Evolutionary conservation across 192 early-diverging fungal genomes (phyloP).

Genomic region (Coemansia sp.): DNA sequence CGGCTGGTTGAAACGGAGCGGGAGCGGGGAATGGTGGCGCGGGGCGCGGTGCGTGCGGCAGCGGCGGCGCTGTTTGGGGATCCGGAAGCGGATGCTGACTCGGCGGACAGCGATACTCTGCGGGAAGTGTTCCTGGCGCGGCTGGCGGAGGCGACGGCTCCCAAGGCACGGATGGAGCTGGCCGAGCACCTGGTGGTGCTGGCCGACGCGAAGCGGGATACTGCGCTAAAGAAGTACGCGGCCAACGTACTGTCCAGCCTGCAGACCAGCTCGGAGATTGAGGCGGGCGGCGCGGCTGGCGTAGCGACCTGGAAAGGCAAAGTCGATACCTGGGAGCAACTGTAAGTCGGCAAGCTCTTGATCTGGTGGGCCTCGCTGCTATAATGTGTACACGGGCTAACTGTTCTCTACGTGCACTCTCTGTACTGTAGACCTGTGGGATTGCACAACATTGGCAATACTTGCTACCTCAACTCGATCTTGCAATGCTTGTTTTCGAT

Average conservation of each 20-base stretch:
- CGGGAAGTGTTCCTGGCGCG: constrained; percentile 30
- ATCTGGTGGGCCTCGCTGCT: too few species aligned
- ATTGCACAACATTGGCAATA: constrained; percentile 77
- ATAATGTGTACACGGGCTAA: too few species aligned
- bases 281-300: constrained; percentile 4
- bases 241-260: constrained; percentile 8
- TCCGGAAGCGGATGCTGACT: constrained; percentile 34
- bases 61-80: constrained; percentile 37
- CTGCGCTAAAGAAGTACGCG: constrained; percentile 21
- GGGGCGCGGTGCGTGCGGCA: constrained; percentile 37
- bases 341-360: too few species aligned
- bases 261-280: constrained; percentile 4
- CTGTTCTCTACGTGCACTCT: background rate
- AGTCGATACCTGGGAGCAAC: constrained; percentile 28
- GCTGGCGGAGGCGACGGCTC: constrained; percentile 8
- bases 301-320: constrained; percentile 6
- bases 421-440: constrained; percentile 52
- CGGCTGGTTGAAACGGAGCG: constrained; percentile 49
- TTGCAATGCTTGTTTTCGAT: constrained; percentile 72
- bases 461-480: constrained; percentile 84
- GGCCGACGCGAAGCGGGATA: constrained; percentile 17
- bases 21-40: constrained; percentile 50
- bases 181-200: constrained; percentile 17
- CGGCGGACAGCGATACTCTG: constrained; percentile 21
- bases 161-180: constrained; percentile 30